A percentile compares a stretch with the other conserved stretches of the same genome.
These are phyloP conservation scores for Cladophialophora immunda DNA, from an alignment of 2,329 filamentous ascomycete genomes.

Conservation along the genomic window DNA sequence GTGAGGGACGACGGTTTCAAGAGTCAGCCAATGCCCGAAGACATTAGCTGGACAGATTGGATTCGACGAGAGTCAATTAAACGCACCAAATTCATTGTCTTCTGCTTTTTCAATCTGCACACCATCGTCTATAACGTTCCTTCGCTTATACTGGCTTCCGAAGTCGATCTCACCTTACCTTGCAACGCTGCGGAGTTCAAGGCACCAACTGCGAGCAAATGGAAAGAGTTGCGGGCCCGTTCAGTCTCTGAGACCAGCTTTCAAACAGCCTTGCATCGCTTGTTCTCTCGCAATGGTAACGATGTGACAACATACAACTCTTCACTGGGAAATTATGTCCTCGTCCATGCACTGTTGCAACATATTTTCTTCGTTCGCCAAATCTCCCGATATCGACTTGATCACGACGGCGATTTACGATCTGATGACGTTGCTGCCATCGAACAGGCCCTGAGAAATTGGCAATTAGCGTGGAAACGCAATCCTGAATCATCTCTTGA, in stretches of 20 bases:
- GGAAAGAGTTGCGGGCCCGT: constrained; percentile 45
- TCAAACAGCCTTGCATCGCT: constrained; percentile 45
- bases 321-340: constrained; percentile 73
- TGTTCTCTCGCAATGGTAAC: constrained; percentile 29
- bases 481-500: constrained; percentile 51
- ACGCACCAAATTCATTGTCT: constrained; percentile 49
- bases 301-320: constrained; percentile 42
- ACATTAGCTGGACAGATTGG: constrained; percentile 47
- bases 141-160: constrained; percentile 48
- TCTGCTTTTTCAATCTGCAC: constrained; percentile 51
- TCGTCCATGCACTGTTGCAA: constrained; percentile 76
- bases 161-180: constrained; percentile 50
- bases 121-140: constrained; percentile 52
- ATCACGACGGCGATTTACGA: constrained; percentile 46
- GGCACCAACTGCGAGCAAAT: constrained; percentile 45
- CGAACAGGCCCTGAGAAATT: constrained; percentile 54
- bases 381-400: constrained; percentile 44
- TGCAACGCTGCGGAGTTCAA: constrained; percentile 50
- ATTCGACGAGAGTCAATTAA: constrained; percentile 48
- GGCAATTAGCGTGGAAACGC: constrained; percentile 51
- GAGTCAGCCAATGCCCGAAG: constrained; percentile 24
- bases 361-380: constrained; percentile 73
- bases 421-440: constrained; percentile 52
- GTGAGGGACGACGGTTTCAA: constrained; percentile 41
- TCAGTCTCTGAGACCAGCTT: constrained; percentile 46